Base-by-base conservation (phyloP, 1,284 basidiomycete species). In the Cryptococcus maquisensis region DNA sequence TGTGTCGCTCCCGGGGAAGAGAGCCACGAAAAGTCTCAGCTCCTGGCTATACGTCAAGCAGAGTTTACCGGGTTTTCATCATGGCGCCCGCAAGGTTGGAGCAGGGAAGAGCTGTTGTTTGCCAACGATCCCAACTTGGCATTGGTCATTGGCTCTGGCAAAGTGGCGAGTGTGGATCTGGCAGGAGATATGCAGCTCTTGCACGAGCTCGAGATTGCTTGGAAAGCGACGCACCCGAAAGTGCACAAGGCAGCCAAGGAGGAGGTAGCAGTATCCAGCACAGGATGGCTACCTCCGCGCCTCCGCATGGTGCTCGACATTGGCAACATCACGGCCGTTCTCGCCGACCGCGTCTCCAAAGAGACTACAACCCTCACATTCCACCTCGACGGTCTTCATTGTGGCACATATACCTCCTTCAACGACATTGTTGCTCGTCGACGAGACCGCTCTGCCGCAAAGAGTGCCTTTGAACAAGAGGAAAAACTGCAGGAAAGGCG, bases 21-120 rank as follows among this genome's bases (percentile, higher is more conserved):
- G 13, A 18, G 12, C 10, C 44, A 63, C 32, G 67, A 71, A 35
- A 63, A 62, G 46, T 56, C 48, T 12, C 66, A 71, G 43, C 58
- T 75, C 4, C 23, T 71, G 9, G 63, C 64, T 1, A 58, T 75
- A 28, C 61, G 65, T 0, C 58, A 64, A 41, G 67, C 68, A 3
- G 61, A 68, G 13, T 53, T 73, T 20, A 65, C 67, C 37, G 67
- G 69, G 0, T 56, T 73, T 21, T 66, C 68, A 0, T 69, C 69
- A 0, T 74, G 74, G 71, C 43, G 66, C 36, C 73, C 72, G 2
- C 46, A 48, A 1, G 68, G 67, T 0, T 74, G 71, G 69, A 62
- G 56, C 3, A 46, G 66, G 8, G 63, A 66, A 15, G 67, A 73
- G 32, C 45, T 71, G 20, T 40, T 74, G 9, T 76, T 74, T 47